Evolutionary conservation across 2,329 filamentous ascomycete species (phyloP).

Genomic region (Nemania diffusa): DNA sequence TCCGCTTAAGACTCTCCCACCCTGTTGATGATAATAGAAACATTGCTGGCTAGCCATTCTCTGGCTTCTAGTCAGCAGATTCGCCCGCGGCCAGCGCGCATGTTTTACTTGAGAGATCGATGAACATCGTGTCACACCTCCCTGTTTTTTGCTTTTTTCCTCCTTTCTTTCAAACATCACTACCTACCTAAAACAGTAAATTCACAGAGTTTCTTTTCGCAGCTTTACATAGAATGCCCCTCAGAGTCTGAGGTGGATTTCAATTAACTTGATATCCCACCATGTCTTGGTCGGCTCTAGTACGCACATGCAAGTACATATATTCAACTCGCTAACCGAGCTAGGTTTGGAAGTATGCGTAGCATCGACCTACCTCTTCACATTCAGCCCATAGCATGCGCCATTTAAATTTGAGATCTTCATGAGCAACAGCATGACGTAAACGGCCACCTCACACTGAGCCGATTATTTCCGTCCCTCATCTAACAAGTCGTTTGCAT

Average conservation of each 20-base stretch:
- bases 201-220: background rate
- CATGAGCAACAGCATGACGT: constrained; percentile 13
- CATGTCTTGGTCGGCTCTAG: background rate
- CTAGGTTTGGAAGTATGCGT: background rate
- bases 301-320: too few relatives aligned
- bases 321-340: background rate
- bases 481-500: background rate
- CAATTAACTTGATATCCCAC: background rate
- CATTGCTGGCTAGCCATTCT: background rate
- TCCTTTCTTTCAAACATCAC: too few relatives aligned
- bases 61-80: too few relatives aligned
- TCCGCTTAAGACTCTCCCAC: too few relatives aligned
- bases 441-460: background rate
- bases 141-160: too few relatives aligned
- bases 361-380: background rate
- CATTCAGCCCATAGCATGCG: constrained; percentile 7
- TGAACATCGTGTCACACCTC: too few relatives aligned
- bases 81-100: too few relatives aligned
- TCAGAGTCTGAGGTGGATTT: background rate
- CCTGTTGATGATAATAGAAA: background rate
- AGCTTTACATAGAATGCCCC: background rate
- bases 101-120: too few relatives aligned
- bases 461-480: constrained; percentile 7
- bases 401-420: constrained; percentile 9
- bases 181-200: background rate